phyloP scores from a whole-genome alignment of 2,329 filamentous ascomycete genomes.

The Phoma herbarum region DNA sequence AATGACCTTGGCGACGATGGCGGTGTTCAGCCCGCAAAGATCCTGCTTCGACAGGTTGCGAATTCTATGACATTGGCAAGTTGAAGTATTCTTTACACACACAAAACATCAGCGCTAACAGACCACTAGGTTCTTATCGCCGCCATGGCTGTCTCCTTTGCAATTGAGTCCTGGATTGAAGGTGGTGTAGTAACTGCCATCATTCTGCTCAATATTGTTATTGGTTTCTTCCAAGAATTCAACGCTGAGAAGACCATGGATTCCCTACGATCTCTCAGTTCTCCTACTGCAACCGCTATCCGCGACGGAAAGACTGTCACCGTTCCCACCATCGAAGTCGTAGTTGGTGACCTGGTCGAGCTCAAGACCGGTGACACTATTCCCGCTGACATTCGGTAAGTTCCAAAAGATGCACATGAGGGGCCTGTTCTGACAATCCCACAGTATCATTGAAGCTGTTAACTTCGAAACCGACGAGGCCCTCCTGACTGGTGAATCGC shows the following conservation, averaged over 20 bases:
- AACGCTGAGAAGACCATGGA: slow-evolving; percentile 60
- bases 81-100: neutral
- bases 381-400: slow-evolving; percentile 69
- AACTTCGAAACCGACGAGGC: slow-evolving; percentile 81
- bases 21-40: slow-evolving; percentile 75
- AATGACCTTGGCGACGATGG: slow-evolving; percentile 78
- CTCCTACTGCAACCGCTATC: slow-evolving; percentile 57
- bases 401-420: accelerated
- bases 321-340: slow-evolving; percentile 66
- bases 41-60: slow-evolving; percentile 75
- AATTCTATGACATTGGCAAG: slow-evolving; percentile 80
- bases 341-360: slow-evolving; percentile 72
- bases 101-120: slow-evolving; percentile 7
- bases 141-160: slow-evolving; percentile 58
- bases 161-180: slow-evolving; percentile 57
- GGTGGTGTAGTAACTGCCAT: slow-evolving; percentile 58
- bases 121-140: slow-evolving; percentile 52
- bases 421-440: neutral
- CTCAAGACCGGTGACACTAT: slow-evolving; percentile 71
- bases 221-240: slow-evolving; percentile 59
- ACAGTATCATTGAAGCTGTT: slow-evolving; percentile 65
- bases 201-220: slow-evolving; percentile 55
- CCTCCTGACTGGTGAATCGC: slow-evolving; percentile 73
- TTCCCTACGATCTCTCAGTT: slow-evolving; percentile 55
- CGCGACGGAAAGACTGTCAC: slow-evolving; percentile 63